phyloP scores from a whole-genome alignment of 495 filamentous ascomycete genomes.

The Penicillium argentinense region DNA sequence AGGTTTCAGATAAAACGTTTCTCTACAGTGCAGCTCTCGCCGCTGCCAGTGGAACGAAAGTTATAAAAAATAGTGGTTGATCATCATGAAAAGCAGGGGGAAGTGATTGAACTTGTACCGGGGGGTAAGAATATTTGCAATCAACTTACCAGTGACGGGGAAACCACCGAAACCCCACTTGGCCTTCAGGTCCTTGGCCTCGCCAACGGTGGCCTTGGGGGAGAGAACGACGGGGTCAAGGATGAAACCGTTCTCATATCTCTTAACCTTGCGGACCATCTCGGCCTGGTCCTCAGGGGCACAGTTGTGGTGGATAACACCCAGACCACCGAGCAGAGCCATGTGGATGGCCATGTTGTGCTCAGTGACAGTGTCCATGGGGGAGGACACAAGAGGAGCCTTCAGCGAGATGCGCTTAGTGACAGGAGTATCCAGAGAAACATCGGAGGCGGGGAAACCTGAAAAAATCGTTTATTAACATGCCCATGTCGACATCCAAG shows the following conservation, averaged over 20 bases:
- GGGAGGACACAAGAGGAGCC: conserved; percentile 91
- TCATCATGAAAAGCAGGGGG: conserved; percentile 60
- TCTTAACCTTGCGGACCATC: conserved; percentile 99
- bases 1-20: conserved; percentile 48
- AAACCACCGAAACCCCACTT: conserved; percentile 99
- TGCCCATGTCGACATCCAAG: conserved; percentile 8
- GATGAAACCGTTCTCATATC: conserved; percentile 99
- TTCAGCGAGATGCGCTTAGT: conserved; percentile 94
- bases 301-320: conserved; percentile 99
- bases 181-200: conserved; percentile 90
- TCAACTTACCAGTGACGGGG: conserved; percentile 89
- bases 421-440: conserved; percentile 83
- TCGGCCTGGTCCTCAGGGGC: conserved; percentile 91
- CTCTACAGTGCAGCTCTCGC: conserved; percentile 81
- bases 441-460: conserved; percentile 89
- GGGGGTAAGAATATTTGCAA: conserved; percentile 11
- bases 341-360: conserved; percentile 99
- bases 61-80: conserved; percentile 73
- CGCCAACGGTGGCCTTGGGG: conserved; percentile 82
- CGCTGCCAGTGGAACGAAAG: conserved; percentile 99
- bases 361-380: conserved; percentile 99
- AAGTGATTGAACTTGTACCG: conserved; percentile 5
- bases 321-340: conserved; percentile 92
- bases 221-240: conserved; percentile 91
- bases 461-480: conserved; percentile 10